Base-by-base conservation (phyloP, 805 yeast genomes). In the Tetrapisispora taiwanensis region DNA sequence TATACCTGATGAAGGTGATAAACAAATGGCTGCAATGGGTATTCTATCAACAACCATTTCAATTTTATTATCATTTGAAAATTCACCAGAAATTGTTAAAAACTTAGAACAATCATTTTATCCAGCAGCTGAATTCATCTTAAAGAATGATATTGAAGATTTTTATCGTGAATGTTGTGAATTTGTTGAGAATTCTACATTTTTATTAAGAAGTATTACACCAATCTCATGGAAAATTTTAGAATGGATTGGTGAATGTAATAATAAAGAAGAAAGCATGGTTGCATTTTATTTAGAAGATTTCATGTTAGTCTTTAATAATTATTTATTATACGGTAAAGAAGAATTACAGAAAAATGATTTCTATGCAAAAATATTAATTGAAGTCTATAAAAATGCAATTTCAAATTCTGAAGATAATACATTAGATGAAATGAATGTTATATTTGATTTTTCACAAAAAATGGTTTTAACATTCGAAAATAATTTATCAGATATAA, bases 31-130 rank as follows among this genome's bases (percentile, higher is more conserved):
- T 18, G 95, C 89, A 0, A 66, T 80, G 18, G 95, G 95, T 13
- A 73, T 88, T 30, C 62, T 90, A 50, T 81, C 81, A 52, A 89
- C 96, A 2, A 74, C 89, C 66, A 76, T 83, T 28, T 86, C 96
- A 0, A 81, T 90, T 43, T 65, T 90, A 34, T 65, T 85, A 41
- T 80, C 95, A 4, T 78, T 89, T 66, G 95, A 92, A 61, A 83
- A 81, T 57, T 81, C 95, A 1, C 69, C 70, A 8, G 84, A 78
- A 35, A 72, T 83, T 41, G 80, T 86, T 14, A 65, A 62, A 20
- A 72, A 71, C 57, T 69, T 89, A 41, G 87, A 85, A 56, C 79
- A 75, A 43, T 76, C 79, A 6, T 75, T 84, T 41, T 65, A 73
- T 40, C 94, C 95, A 6, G 79, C 81, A 14, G 76, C 87, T 37